These are phyloP conservation scores for Ogataea angusta DNA, from an alignment of 805 yeast species.

Conservation along the genomic window DNA sequence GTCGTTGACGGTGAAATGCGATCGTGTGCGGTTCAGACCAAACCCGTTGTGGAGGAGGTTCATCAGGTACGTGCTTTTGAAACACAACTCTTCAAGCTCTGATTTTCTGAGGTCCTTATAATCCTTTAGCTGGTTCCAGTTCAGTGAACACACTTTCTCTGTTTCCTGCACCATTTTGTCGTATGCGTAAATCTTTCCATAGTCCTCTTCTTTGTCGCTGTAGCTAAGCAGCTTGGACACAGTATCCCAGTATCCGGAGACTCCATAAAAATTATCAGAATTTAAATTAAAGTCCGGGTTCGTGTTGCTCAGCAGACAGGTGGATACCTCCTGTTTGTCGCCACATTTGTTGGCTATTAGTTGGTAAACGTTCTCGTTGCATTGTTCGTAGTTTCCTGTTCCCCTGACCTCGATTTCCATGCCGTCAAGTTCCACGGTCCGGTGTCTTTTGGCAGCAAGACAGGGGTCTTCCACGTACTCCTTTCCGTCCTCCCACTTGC, in stretches of 20 bases:
- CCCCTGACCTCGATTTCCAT: constrained; percentile 40
- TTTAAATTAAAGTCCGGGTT: constrained; percentile 58
- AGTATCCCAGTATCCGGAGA: constrained; percentile 67
- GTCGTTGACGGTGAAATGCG: constrained; percentile 44
- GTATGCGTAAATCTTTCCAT: constrained; percentile 43
- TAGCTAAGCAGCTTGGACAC: constrained; percentile 44
- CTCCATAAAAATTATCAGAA: constrained; percentile 56
- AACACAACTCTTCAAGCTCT: constrained; percentile 54
- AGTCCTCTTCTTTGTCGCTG: constrained; percentile 20
- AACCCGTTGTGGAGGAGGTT: constrained; percentile 57
- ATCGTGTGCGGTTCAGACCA: constrained; percentile 50
- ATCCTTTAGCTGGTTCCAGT: constrained; percentile 29
- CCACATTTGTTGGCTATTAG: constrained; percentile 34
- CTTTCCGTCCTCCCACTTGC: constrained; percentile 9
- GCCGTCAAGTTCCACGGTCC: constrained; percentile 12
- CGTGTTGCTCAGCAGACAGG: constrained; percentile 51
- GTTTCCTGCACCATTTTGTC: constrained; percentile 43
- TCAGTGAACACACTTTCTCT: constrained; percentile 43
- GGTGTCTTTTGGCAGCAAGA: constrained; percentile 44
- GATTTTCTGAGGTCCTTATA: constrained; percentile 36
- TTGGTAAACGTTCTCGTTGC: constrained; percentile 47
- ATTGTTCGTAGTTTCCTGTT: constrained; percentile 46
- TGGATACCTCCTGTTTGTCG: constrained; percentile 30
- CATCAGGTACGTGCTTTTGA: constrained; percentile 58
- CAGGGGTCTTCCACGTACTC: constrained; percentile 49